Base-by-base conservation (phyloP, 441 rosid species). In the Pelargonium myrrhifolium region DNA sequence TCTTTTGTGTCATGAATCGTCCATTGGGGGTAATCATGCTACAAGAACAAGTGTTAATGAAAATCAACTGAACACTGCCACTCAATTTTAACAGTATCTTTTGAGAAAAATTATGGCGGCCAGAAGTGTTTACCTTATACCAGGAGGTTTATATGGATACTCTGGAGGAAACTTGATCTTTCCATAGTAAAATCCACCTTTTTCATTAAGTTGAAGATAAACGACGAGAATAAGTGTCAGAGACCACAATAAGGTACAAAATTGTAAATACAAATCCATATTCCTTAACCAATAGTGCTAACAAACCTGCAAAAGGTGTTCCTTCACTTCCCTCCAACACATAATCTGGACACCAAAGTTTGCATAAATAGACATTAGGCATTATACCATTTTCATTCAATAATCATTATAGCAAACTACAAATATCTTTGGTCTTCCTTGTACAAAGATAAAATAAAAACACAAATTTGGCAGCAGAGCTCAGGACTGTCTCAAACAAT, bases 21-120 rank as follows among this genome's bases (percentile, higher is more conserved):
- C 99, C 99, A 80, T 89, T 95, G 72, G 99, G 99, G 73, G 98
- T 95, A 69, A 84, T 92, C 99, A 94, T 94, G 68, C 99, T 94
- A 77, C 77, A 80, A 31, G 62, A 31, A 60, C 24, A 71, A 49
- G 28, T 40, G 37, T 10, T 35, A 20, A 21, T 37, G 15, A 69
- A 45, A 47, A 42, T 62, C 56, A 73, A 72, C 7, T 9, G 7
- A 35, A 35, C 39, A 35, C 6, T 35, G 4, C 39, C 7, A 1
- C 9, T 35, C 39, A 35, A 6, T 35, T 35, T 35, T 35, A 35
- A 35, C 39, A 3, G 39, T n/a, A n/a, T 5, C 39, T 35, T 35
- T 35, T 35, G 39, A 8, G 39, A 35, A 35, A 35, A 35, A 35
- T 35, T 35, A 35, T 1, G 7, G 39, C 4, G 7, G 39, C 6